Evolutionary conservation across 1,284 basidiomycete genomes (phyloP).

Genomic region (Meripilus lineatus): DNA sequence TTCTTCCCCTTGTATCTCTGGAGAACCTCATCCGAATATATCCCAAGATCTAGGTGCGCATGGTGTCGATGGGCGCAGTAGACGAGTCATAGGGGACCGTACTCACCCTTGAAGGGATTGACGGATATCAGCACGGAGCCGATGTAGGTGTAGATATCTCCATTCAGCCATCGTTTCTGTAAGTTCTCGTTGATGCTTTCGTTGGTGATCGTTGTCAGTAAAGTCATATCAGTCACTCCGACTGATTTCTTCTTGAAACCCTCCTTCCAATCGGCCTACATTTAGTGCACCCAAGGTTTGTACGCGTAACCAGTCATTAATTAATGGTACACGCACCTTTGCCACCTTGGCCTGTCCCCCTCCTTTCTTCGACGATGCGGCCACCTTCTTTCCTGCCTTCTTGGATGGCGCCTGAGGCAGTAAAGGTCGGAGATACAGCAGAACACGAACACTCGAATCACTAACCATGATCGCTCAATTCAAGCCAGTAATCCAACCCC

Average conservation of each 20-base stretch:
- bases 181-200: conserved; percentile 98
- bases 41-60: conserved; percentile 81
- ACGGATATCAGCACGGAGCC: conserved; percentile 97
- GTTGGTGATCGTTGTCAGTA: conserved; percentile 96
- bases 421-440: conserved; percentile 15
- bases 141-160: conserved; percentile 99
- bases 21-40: conserved; percentile 89
- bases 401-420: conserved; percentile 73
- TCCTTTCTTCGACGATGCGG: conserved; percentile 58
- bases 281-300: not conserved
- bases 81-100: conserved; percentile 7
- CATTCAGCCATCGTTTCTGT: conserved; percentile 92
- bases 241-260: conserved; percentile 98
- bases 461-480: conserved; percentile 18
- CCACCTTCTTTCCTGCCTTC: conserved; percentile 87
- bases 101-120: conserved; percentile 91
- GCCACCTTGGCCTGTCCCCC: conserved; percentile 60
- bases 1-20: conserved; percentile 95
- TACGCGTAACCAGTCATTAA: not conserved
- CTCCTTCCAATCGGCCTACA: conserved; percentile 95
- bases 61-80: not conserved
- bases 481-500: too few species aligned
- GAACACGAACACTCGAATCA: conserved; percentile 11
- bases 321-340: conserved; percentile 45
- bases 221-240: conserved; percentile 98